These are phyloP conservation scores for Daldinia loculata DNA, from an alignment of 495 filamentous ascomycete genomes.

Conservation along the genomic window DNA sequence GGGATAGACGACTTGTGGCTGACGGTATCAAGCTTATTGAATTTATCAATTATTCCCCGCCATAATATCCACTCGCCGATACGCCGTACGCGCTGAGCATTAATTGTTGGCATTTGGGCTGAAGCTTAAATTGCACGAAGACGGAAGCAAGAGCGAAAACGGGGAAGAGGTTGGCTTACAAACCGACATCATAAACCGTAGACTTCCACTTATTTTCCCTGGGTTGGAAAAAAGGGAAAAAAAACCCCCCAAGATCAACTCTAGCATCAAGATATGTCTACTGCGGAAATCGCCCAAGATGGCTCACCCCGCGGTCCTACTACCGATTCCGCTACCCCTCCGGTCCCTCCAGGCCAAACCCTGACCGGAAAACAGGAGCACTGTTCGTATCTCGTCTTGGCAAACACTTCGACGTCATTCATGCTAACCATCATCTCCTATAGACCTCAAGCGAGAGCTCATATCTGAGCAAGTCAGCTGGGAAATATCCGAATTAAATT, in stretches of 20 bases:
- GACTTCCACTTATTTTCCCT: slow-evolving; percentile 2
- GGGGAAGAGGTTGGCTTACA: not conserved
- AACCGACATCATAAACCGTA: not conserved
- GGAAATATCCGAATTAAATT: slow-evolving; percentile 91
- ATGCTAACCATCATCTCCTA: slow-evolving; percentile 42
- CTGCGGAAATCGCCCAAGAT: slow-evolving; percentile 36
- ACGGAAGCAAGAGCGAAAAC: slow-evolving; percentile 5
- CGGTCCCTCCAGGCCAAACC: slow-evolving; percentile 47
- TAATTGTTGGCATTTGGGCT: slow-evolving; percentile 2
- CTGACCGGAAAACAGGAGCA: slow-evolving; percentile 98
- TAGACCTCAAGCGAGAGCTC: slow-evolving; percentile 96
- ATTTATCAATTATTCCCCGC: not conserved
- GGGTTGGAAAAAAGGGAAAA: not conserved
- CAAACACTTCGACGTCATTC: not conserved
- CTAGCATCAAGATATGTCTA: slow-evolving; percentile 38
- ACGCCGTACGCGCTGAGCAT: not conserved
- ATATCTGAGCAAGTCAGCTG: slow-evolving; percentile 85
- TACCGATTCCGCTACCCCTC: slow-evolving; percentile 28
- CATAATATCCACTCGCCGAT: slow-evolving; percentile 13
- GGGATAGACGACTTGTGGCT: slow-evolving; percentile 21
- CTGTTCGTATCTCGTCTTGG: slow-evolving; percentile 64
- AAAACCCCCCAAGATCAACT: slow-evolving; percentile 10
- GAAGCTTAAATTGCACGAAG: slow-evolving; percentile 3
- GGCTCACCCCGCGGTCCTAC: slow-evolving; percentile 27
- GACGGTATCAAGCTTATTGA: slow-evolving; percentile 18